Conservation (phyloP, 306 rosid species). For the Boehmeria nivea region DNA sequence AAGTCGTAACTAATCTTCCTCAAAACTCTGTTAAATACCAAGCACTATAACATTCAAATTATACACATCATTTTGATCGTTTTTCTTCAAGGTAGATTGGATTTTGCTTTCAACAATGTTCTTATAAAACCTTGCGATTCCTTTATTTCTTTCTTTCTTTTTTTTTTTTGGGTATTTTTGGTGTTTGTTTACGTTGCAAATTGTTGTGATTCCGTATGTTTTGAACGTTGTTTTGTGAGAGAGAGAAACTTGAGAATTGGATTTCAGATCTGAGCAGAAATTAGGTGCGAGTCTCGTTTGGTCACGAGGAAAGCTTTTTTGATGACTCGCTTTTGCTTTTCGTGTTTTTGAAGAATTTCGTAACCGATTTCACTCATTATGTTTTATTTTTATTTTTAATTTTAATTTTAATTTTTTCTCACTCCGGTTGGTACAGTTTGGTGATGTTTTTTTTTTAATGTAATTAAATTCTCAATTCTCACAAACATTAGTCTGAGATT, state of each 20-base stretch:
- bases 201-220: background rate
- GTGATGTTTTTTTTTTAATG: background rate
- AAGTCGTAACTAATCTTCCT: too few relatives aligned
- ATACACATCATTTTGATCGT: too few relatives aligned
- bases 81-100: too few relatives aligned
- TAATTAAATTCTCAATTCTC: too few relatives aligned
- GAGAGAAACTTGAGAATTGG: constrained; percentile 20
- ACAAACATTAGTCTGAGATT: too few relatives aligned
- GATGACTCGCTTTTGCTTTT: constrained; percentile 20
- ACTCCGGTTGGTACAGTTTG: constrained; percentile 28
- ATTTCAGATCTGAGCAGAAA: constrained; percentile 31
- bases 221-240: background rate
- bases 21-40: too few relatives aligned
- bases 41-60: too few relatives aligned
- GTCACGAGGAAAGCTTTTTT: constrained; percentile 18
- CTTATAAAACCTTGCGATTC: too few relatives aligned
- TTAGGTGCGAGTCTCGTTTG: constrained; percentile 8
- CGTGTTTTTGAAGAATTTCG: constrained; percentile 26
- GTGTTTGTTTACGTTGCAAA: background rate
- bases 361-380: background rate
- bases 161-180: background rate
- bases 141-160: background rate
- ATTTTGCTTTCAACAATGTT: too few relatives aligned
- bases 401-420: background rate
- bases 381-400: background rate